Conservation (phyloP, 2,329 filamentous ascomycete genomes). For the Coniochaeta hoffmannii region DNA sequence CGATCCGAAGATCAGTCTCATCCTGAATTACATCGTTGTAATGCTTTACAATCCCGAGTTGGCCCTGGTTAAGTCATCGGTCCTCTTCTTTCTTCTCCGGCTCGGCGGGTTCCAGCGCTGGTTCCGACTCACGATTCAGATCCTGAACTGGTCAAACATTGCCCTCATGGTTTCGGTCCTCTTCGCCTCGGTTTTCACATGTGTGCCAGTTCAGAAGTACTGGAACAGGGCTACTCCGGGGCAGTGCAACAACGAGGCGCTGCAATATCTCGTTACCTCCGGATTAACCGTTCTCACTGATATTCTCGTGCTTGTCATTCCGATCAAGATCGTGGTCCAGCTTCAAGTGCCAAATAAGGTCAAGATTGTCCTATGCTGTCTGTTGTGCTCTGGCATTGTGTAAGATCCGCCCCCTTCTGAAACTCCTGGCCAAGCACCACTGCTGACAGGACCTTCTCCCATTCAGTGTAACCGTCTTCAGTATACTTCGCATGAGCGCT, state of each 20-base stretch:
- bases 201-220: constrained; percentile 17
- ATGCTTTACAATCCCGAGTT: constrained; percentile 23
- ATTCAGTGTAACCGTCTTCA: constrained; percentile 8
- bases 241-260: constrained; percentile 9
- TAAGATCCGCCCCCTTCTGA: constrained; percentile 8
- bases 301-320: constrained; percentile 12
- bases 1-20: constrained; percentile 14
- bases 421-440: background rate
- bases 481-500: constrained; percentile 19
- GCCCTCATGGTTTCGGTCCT: constrained; percentile 20
- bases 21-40: constrained; percentile 19
- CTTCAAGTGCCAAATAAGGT: constrained; percentile 10
- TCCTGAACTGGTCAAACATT: constrained; percentile 19
- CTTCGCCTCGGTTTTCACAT: constrained; percentile 22
- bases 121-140: constrained; percentile 18
- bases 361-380: constrained; percentile 9
- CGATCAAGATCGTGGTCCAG: constrained; percentile 13
- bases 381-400: constrained; percentile 14
- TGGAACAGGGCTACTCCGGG: constrained; percentile 16
- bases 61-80: constrained; percentile 23
- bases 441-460: too few relatives aligned
- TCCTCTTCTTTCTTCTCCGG: constrained; percentile 22
- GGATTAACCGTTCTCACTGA: constrained; percentile 16
- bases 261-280: constrained; percentile 12
- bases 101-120: constrained; percentile 17